These are phyloP conservation scores for Orbilia blumenaviensis DNA, from an alignment of 2,329 filamentous ascomycete genomes.

Conservation along the genomic window DNA sequence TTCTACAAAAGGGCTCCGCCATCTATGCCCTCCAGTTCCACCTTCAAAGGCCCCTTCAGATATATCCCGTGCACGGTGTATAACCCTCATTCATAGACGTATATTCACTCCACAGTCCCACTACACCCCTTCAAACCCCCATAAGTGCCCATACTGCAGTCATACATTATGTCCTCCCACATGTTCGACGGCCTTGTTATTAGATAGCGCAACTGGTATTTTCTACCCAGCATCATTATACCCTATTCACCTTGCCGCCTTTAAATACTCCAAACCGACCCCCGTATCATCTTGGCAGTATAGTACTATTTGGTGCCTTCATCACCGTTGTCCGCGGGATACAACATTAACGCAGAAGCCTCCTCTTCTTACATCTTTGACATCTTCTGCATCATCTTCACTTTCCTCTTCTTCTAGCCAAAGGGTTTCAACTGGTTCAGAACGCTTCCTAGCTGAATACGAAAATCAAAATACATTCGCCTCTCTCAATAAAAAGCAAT, in stretches of 20 bases:
- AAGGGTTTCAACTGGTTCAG: neutral
- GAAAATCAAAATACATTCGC: neutral
- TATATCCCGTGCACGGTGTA: neutral
- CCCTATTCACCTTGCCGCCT: slow-evolving; percentile 15
- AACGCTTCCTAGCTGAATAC: slow-evolving; percentile 20
- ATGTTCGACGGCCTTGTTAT: slow-evolving; percentile 26
- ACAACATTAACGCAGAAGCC: slow-evolving; percentile 17
- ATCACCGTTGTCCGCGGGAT: slow-evolving; percentile 43
- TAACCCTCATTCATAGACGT: slow-evolving; percentile 11
- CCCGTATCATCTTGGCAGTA: slow-evolving; percentile 3
- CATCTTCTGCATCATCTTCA: neutral
- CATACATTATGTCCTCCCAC: slow-evolving; percentile 29
- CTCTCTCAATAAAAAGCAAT: slow-evolving; percentile 26
- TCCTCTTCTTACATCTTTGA: neutral
- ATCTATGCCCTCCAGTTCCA: slow-evolving; percentile 26
- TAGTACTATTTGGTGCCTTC: slow-evolving; percentile 41
- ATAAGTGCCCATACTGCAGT: slow-evolving; percentile 38
- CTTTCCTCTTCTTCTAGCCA: neutral
- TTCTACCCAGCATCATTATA: slow-evolving; percentile 37
- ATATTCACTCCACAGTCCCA: neutral
- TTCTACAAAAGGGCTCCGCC: slow-evolving; percentile 24
- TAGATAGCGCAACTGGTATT: slow-evolving; percentile 28
- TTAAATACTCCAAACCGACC: slow-evolving; percentile 18
- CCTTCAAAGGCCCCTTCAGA: neutral
- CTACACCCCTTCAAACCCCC: neutral